phyloP scores from a whole-genome alignment of 2,329 filamentous ascomycete species.

The Fusarium graminum region DNA sequence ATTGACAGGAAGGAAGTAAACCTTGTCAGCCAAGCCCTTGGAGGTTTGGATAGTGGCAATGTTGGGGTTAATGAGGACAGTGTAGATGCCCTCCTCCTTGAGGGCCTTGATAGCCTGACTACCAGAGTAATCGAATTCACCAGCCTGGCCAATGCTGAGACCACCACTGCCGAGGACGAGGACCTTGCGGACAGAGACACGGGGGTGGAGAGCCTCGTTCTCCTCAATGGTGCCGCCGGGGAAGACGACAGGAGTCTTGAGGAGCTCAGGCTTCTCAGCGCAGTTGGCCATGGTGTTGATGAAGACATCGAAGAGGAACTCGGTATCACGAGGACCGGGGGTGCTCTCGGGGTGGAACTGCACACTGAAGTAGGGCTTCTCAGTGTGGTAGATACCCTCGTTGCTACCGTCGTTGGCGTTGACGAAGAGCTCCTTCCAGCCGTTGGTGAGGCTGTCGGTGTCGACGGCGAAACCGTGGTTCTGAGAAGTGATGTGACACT shows the following conservation, averaged over 20 bases:
- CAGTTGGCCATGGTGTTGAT: slow-evolving; percentile 84
- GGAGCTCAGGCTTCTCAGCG: slow-evolving; percentile 73
- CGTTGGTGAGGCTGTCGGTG: slow-evolving; percentile 76
- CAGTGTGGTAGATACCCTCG: slow-evolving; percentile 91
- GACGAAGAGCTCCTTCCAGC: slow-evolving; percentile 95
- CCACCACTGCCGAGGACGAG: slow-evolving; percentile 94
- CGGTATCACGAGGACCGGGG: slow-evolving; percentile 93
- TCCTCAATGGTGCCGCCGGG: slow-evolving; percentile 86
- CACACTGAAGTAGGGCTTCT: slow-evolving; percentile 96
- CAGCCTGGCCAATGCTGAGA: slow-evolving; percentile 96
- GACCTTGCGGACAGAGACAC: slow-evolving; percentile 91
- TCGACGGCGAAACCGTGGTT: slow-evolving; percentile 98
- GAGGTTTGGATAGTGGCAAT: slow-evolving; percentile 99
- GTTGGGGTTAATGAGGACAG: slow-evolving; percentile 97
- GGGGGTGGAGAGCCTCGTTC: slow-evolving; percentile 80
- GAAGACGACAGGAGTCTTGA: slow-evolving; percentile 83
- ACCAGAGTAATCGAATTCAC: slow-evolving; percentile 98
- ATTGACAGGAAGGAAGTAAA: slow-evolving; percentile 97
- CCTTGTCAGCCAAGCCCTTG: slow-evolving; percentile 96
- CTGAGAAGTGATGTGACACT: slow-evolving; percentile 98
- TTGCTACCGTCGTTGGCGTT: slow-evolving; percentile 99
- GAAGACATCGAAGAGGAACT: slow-evolving; percentile 97
- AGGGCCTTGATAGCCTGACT: slow-evolving; percentile 98
- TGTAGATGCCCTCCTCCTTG: slow-evolving; percentile 98
- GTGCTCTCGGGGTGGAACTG: slow-evolving; percentile 99